phyloP scores from a whole-genome alignment of 805 yeast genomes.

The Yamadazyma tumulicola region DNA sequence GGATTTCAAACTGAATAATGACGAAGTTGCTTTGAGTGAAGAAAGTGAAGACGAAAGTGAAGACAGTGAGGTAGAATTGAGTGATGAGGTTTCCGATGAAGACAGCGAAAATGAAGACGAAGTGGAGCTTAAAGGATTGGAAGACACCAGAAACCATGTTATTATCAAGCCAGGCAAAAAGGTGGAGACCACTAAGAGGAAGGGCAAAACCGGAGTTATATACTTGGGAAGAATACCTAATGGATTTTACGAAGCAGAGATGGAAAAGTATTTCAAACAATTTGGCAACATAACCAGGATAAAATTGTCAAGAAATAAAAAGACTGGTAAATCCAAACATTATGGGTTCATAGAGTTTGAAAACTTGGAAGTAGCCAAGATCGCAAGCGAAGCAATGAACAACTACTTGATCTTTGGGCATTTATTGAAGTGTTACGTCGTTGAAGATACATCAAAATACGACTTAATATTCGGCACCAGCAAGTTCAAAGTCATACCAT shows the following conservation, averaged over 20 bases:
- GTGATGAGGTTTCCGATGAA: constrained; percentile 23
- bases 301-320: constrained; percentile 82
- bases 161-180: constrained; percentile 19
- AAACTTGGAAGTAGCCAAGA: constrained; percentile 68
- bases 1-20: constrained; percentile 10
- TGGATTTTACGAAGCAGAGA: constrained; percentile 82
- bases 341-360: constrained; percentile 78
- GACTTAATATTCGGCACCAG: constrained; percentile 59
- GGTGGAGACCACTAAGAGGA: constrained; percentile 11
- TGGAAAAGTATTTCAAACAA: constrained; percentile 79
- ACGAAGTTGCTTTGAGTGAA: constrained; percentile 12
- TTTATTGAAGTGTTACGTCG: constrained; percentile 57
- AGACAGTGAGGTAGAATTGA: constrained; percentile 16
- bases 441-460: constrained; percentile 56
- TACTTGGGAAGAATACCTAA: constrained; percentile 92
- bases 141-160: constrained; percentile 18
- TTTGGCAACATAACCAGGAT: constrained; percentile 82
- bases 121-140: constrained; percentile 21
- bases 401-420: constrained; percentile 89
- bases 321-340: constrained; percentile 78
- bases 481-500: constrained; percentile 57
- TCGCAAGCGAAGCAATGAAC: constrained; percentile 95
- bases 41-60: constrained; percentile 11
- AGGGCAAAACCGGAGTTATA: constrained; percentile 56
- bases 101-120: constrained; percentile 21